phyloP scores from a whole-genome alignment of 345 rosid species.

The Excoecaria agallocha region DNA sequence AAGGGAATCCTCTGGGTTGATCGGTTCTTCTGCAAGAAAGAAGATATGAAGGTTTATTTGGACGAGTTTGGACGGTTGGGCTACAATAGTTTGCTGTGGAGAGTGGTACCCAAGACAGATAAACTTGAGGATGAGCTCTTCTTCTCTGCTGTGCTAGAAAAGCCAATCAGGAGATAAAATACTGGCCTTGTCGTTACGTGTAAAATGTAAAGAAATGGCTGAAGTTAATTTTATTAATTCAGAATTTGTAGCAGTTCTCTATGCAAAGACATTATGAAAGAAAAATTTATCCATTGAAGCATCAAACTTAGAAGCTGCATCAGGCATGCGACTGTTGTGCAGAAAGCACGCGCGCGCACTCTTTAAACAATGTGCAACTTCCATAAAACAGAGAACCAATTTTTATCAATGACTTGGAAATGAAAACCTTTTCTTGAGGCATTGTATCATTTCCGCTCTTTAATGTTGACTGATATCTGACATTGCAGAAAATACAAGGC shows the following conservation, averaged over 20 bases:
- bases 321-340: too few species aligned
- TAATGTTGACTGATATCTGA: too few species aligned
- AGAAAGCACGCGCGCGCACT: too few species aligned
- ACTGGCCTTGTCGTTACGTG: background rate
- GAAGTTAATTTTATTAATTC: background rate
- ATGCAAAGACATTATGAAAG: background rate
- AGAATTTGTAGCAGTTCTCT: background rate
- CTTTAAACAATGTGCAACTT: background rate
- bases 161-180: constrained; percentile 36
- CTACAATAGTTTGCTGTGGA: constrained; percentile 45
- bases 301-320: too few species aligned
- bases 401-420: background rate
- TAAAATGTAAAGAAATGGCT: background rate
- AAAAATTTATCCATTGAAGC: background rate
- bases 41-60: constrained; percentile 37
- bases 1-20: constrained; percentile 53
- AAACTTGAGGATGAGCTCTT: constrained; percentile 42
- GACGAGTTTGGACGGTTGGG: constrained; percentile 44
- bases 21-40: constrained; percentile 50
- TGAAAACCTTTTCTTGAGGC: background rate
- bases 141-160: constrained; percentile 59
- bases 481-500: background rate
- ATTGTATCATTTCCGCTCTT: background rate
- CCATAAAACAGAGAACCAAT: background rate
- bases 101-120: constrained; percentile 46